Percentiles rank a stretch among this genome's conserved stretches.
Conservation (phyloP, 2,329 filamentous ascomycete species). For the Sclerotinia subarctica region DNA sequence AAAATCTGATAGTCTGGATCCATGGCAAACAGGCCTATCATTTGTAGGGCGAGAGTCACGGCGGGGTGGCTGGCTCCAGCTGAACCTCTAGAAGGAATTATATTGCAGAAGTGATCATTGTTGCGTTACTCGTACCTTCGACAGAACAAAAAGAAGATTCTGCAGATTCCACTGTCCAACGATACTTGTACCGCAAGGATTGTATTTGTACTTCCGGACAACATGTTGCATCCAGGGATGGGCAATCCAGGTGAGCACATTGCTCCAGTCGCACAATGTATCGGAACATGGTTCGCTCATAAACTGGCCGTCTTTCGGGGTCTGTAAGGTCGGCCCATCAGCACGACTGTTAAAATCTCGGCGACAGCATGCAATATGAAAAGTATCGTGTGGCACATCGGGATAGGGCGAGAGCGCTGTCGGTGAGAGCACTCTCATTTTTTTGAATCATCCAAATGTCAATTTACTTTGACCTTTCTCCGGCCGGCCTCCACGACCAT, state of each 20-base stretch:
- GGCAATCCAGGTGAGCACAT: constrained; percentile 10
- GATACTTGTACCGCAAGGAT: background rate
- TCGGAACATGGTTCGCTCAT: constrained; percentile 3
- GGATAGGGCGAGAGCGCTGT: constrained; percentile 27
- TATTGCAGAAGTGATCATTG: background rate
- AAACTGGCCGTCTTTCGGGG: constrained; percentile 8
- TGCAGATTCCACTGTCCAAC: constrained; percentile 7
- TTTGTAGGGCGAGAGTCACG: constrained; percentile 1
- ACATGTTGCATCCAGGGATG: constrained; percentile 14
- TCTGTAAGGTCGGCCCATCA: constrained; percentile 13
- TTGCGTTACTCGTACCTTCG: constrained; percentile 14
- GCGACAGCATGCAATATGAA: constrained; percentile 16
- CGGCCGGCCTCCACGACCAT: constrained; percentile 27
- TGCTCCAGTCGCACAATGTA: constrained; percentile 5
- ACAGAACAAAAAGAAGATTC: background rate
- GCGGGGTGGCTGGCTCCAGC: constrained; percentile 14
- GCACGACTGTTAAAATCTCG: constrained; percentile 1
- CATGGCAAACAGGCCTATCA: constrained; percentile 11
- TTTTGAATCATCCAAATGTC: constrained; percentile 46
- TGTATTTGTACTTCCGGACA: constrained; percentile 10
- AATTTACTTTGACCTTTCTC: constrained; percentile 61
- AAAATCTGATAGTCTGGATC: constrained; percentile 10
- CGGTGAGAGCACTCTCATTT: constrained; percentile 13
- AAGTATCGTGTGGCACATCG: constrained; percentile 33
- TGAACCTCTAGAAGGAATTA: constrained; percentile 3